Conservation (phyloP, 1,284 basidiomycete species). For the Sporisorium iseilematis-ciliati region DNA sequence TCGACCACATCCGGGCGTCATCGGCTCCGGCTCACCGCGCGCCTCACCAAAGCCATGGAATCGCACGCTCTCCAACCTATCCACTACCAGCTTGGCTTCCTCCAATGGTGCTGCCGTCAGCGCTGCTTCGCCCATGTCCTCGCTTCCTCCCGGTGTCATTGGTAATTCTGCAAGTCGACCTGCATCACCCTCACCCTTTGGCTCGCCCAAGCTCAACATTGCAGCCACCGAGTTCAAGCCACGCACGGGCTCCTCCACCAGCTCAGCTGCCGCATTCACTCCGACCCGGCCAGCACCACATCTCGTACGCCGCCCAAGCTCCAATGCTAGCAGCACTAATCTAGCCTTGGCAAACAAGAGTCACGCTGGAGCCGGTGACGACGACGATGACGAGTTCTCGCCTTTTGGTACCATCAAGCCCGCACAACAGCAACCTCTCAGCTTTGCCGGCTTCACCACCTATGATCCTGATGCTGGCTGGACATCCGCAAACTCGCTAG, state of each 20-base stretch:
- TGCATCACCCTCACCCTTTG: slow-evolving; percentile 55
- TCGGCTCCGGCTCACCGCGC: slow-evolving; percentile 56
- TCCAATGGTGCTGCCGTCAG: slow-evolving; percentile 18
- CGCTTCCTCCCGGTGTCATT: slow-evolving; percentile 40
- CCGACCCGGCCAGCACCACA: slow-evolving; percentile 32
- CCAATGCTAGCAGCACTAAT: slow-evolving; percentile 50
- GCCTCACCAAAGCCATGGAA: slow-evolving; percentile 58
- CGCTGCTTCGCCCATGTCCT: slow-evolving; percentile 40
- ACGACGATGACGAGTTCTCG: slow-evolving; percentile 75
- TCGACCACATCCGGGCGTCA: slow-evolving; percentile 51
- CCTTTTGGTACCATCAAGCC: slow-evolving; percentile 71
- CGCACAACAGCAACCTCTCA: slow-evolving; percentile 31
- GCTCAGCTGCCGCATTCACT: slow-evolving; percentile 24
- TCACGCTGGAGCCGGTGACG: slow-evolving; percentile 67
- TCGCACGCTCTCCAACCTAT: slow-evolving; percentile 45
- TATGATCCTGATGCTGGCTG: slow-evolving; percentile 41
- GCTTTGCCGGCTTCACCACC: slow-evolving; percentile 31
- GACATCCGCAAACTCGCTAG: slow-evolving; percentile 22
- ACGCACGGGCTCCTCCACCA: slow-evolving; percentile 28
- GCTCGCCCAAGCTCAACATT: slow-evolving; percentile 65
- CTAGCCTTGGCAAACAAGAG: slow-evolving; percentile 55
- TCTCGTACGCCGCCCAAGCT: slow-evolving; percentile 45
- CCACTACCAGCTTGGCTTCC: slow-evolving; percentile 43
- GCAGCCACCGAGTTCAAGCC: slow-evolving; percentile 64
- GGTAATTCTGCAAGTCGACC: slow-evolving; percentile 45